These are phyloP conservation scores for Tetradesmus lagerheimii DNA, from an alignment of 139 green algal genomes.

Conservation along the genomic window DNA sequence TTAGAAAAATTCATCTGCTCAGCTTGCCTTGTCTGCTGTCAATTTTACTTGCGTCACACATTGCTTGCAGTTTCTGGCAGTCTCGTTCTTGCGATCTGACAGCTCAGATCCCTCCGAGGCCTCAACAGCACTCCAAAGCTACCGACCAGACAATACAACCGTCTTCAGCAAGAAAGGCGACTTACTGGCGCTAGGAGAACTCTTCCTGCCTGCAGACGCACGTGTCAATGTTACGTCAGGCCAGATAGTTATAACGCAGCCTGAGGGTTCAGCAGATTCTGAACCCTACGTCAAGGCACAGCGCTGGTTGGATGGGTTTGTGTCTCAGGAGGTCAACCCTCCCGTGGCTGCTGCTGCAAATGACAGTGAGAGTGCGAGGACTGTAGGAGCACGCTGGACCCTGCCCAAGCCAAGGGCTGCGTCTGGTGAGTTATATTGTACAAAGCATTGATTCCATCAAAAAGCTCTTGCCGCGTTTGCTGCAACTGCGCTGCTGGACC, in stretches of 20 bases:
- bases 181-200: constrained; percentile 36
- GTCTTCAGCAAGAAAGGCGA: constrained; percentile 47
- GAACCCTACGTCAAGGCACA: neutral
- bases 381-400: neutral
- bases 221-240: neutral
- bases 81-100: constrained; percentile 60
- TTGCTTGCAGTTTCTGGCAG: constrained; percentile 69
- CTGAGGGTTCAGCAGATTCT: neutral
- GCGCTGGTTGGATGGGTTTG: constrained; percentile 16
- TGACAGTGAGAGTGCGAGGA: neutral
- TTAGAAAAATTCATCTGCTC: neutral
- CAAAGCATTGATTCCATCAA: neutral
- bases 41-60: no score
- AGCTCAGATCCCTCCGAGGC: neutral
- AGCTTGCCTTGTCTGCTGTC: neutral
- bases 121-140: constrained; percentile 18
- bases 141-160: constrained; percentile 53
- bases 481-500: no score
- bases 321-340: constrained; percentile 4
- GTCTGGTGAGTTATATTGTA: neutral
- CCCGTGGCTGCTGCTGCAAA: neutral
- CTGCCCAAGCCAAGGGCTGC: neutral
- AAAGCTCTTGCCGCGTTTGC: no score
- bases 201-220: constrained; percentile 35
- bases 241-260: neutral